phyloP scores from a whole-genome alignment of 495 filamentous ascomycete species.

The Penicillium odoratum region DNA sequence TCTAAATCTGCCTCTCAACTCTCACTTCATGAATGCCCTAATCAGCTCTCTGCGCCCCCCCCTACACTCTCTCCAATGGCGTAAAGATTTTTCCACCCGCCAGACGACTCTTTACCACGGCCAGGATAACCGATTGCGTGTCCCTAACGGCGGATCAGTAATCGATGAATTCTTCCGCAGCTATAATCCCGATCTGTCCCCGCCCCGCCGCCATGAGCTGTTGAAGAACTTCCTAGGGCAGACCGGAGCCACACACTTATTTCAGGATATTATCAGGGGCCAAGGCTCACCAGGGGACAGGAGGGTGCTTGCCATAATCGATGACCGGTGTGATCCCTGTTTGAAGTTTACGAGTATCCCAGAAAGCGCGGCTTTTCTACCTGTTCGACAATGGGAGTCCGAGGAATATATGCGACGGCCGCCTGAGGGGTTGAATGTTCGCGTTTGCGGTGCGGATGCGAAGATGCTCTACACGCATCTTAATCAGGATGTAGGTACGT shows the following conservation, averaged over 20 bases:
- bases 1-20: neutral
- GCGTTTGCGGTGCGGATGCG: constrained; percentile 16
- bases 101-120: constrained; percentile 16
- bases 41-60: neutral
- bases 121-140: constrained; percentile 15
- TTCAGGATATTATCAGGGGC: constrained; percentile 4
- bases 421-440: constrained; percentile 15
- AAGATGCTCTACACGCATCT: constrained; percentile 15
- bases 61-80: constrained; percentile 9
- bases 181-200: constrained; percentile 12
- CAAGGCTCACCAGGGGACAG: constrained; percentile 4
- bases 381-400: constrained; percentile 20
- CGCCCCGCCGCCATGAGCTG: constrained; percentile 17
- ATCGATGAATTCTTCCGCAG: constrained; percentile 19
- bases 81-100: constrained; percentile 15
- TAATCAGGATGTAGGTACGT: constrained; percentile 10
- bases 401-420: constrained; percentile 17
- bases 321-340: constrained; percentile 23
- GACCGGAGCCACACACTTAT: constrained; percentile 10
- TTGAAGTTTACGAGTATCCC: constrained; percentile 14
- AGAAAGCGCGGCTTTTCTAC: constrained; percentile 14
- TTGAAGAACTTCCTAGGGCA: constrained; percentile 16
- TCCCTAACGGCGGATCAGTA: constrained; percentile 9
- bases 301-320: constrained; percentile 14
- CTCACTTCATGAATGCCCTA: neutral